Evolutionary conservation across 768 basidiomycete species (phyloP), one percentile per base, ranked within the genome.

Genomic region (Tylopilus sp.): DNA sequence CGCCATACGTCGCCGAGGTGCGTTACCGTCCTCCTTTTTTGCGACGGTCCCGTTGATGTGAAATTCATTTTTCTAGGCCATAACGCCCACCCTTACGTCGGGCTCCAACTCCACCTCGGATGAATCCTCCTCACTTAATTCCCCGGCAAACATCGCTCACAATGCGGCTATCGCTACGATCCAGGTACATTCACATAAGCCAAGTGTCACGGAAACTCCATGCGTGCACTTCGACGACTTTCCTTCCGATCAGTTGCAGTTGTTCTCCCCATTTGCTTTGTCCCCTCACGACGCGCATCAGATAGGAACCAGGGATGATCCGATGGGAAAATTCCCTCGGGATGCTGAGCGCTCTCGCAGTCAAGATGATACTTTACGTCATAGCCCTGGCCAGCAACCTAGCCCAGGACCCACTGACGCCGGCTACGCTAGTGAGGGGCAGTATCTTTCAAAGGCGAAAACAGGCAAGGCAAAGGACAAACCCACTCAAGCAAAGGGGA

Each of bases 81-180:
- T 44, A 14, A 69, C 63, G 8, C 76, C 76, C 14, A 59, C 69
- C 34, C 64, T 74, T 48, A 77, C 74, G 6, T 74, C 68, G 30
- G 67, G 68, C 33, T 76, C 76, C 26, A 74, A 73, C 29, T 71
- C 74, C 22, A 67, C 71, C 4, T 77, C 77, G 10, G 76, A 78
- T 52, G 75, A 74, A 54, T 76, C 74, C 16, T 72, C 65, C 14
- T 67, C 68, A 25, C 67, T 70, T 41, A 63, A 61, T 57, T 62
- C 63, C 17, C 59, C 67, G 17, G 55, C 25, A 28, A 67, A 60
- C 50, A 45, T 33, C 50, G 55, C 46, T 38, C 52, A 52, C 48
- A 60, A 29, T 48, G 56, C 58, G 54, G 55, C 61, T 29, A 16
- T 55, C 24, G 41, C 55, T 9, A 42, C 48, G 12, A 47, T 60